Conservation (phyloP, 352 stramenopile genomes). For the Globisporangium spinosum region DNA sequence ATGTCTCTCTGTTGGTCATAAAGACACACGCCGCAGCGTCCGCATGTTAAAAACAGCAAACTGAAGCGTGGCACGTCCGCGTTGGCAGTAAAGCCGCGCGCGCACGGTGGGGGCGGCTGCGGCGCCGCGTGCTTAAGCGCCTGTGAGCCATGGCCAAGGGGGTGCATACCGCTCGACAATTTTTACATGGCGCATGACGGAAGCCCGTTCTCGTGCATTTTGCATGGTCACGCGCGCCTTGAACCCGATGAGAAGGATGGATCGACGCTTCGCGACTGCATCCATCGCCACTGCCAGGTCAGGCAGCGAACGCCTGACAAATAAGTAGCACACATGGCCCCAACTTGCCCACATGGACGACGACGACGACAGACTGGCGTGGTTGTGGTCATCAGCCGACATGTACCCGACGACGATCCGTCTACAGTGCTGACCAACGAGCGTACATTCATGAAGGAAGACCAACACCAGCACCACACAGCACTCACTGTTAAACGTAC, state of each 20-base stretch:
- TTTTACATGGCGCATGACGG: too few species aligned
- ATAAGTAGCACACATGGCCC: too few species aligned
- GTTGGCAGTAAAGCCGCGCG: neutral
- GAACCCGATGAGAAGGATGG: too few species aligned
- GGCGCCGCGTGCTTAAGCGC: neutral
- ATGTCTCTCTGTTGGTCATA: neutral
- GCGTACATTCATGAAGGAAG: neutral
- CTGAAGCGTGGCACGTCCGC: neutral
- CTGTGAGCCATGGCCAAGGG: neutral
- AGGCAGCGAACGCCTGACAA: too few species aligned
- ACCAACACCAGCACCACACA: neutral
- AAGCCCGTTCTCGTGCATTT: too few species aligned
- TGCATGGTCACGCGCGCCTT: too few species aligned
- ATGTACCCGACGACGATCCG: neutral
- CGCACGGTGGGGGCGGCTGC: neutral
- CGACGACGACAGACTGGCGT: too few species aligned
- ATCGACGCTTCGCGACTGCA: too few species aligned
- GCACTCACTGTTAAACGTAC: neutral
- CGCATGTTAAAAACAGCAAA: neutral
- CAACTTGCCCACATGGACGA: too few species aligned
- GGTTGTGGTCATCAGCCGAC: neutral
- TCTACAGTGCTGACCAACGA: neutral
- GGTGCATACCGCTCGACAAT: too few species aligned
- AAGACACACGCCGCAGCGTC: neutral
- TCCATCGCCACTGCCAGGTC: too few species aligned